These are phyloP conservation scores for Chaetomiaceae sp. DNA, from an alignment of 2,329 filamentous ascomycete species.

Conservation along the genomic window DNA sequence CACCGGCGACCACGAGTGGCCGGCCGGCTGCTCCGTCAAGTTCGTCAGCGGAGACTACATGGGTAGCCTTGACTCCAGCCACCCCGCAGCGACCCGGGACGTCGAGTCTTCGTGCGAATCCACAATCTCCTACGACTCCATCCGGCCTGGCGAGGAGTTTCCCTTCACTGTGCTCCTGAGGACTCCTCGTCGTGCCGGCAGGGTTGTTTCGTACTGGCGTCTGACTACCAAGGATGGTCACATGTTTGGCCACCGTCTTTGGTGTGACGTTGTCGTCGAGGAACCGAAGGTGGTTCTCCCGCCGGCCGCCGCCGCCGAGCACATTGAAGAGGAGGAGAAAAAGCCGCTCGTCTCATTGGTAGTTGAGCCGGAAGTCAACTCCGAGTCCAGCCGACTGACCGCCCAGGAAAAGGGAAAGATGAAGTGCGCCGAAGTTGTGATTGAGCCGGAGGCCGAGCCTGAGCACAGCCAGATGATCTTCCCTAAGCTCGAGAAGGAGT, in stretches of 20 bases:
- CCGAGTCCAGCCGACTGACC: constrained; percentile 73
- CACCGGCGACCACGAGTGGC: constrained; percentile 74
- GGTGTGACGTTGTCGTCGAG: constrained; percentile 83
- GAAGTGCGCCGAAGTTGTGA: no score
- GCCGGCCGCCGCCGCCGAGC: constrained; percentile 15
- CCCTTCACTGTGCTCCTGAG: constrained; percentile 82
- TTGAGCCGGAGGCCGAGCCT: no score
- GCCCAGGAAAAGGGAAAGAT: no score
- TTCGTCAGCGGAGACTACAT: constrained; percentile 95
- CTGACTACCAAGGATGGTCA: constrained; percentile 74
- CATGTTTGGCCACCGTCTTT: constrained; percentile 88
- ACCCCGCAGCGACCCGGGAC: constrained; percentile 72
- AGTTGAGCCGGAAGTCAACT: constrained; percentile 13
- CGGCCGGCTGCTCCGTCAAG: constrained; percentile 81
- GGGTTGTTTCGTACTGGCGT: constrained; percentile 93
- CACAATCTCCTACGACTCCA: constrained; percentile 64
- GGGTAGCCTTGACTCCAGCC: constrained; percentile 79
- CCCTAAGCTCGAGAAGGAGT: constrained; percentile 93
- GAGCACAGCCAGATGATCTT: constrained; percentile 80
- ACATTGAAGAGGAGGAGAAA: constrained; percentile 36
- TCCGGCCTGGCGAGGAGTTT: constrained; percentile 70
- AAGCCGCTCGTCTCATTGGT: no score
- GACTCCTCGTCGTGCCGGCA: constrained; percentile 70
- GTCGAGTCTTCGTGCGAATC: constrained; percentile 78
- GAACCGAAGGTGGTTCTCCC: constrained; percentile 32